Conservation (phyloP, 345 rosid genomes). For the Salix purpurea region DNA sequence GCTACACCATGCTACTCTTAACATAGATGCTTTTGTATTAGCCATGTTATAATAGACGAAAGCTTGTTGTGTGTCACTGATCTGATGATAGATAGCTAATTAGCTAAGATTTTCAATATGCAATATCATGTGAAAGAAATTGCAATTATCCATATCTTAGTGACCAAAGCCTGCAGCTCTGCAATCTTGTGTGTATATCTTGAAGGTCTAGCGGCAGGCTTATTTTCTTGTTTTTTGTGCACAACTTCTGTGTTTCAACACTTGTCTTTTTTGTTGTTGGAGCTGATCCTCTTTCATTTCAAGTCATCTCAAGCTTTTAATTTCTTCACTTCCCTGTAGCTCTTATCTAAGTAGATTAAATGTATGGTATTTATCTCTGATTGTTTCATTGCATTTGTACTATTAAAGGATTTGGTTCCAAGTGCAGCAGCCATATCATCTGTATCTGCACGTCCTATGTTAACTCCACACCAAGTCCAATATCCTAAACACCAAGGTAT, state of each 20-base stretch:
- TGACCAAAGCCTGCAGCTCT: background rate
- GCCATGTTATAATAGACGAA: background rate
- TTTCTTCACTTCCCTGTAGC: background rate
- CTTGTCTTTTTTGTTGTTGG: background rate
- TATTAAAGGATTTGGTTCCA: conserved; percentile 56
- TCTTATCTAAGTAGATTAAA: background rate
- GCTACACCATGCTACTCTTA: background rate
- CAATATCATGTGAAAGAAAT: background rate
- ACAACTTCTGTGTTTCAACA: background rate
- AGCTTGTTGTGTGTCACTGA: background rate
- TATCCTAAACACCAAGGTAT: conserved; percentile 35
- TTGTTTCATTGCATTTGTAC: conserved; percentile 10
- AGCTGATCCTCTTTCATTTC: background rate
- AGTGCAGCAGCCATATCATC: conserved; percentile 44
- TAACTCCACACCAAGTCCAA: conserved; percentile 48
- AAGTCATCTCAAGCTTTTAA: background rate
- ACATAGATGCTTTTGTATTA: background rate
- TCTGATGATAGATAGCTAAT: background rate
- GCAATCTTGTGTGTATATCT: background rate
- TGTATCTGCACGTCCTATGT: conserved; percentile 45
- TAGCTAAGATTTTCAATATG: background rate
- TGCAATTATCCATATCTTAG: background rate
- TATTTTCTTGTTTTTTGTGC: background rate
- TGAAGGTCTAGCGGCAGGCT: background rate
- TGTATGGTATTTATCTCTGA: background rate